Evolutionary conservation across 352 stramenopile genomes (phyloP).

Genomic region (Phytopythium ostracodes): DNA sequence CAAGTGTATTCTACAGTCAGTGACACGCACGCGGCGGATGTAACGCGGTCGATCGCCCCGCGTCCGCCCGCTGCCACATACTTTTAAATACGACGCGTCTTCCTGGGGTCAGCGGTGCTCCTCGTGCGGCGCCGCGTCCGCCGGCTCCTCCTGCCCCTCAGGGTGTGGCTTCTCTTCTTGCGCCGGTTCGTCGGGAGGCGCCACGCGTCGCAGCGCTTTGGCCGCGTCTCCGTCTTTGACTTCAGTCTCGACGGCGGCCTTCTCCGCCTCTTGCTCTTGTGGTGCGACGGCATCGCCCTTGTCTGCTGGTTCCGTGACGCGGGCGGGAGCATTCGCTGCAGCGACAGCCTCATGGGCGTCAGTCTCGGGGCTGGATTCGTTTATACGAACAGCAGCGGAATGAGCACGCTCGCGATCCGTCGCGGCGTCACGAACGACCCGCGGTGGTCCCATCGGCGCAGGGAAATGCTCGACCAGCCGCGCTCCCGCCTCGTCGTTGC

Average conservation of each 20-base stretch:
- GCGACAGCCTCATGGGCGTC: neutral
- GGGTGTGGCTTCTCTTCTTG: neutral
- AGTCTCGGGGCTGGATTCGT: neutral
- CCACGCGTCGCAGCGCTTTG: neutral
- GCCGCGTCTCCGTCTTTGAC: neutral
- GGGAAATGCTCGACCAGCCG: neutral
- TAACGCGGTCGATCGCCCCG: neutral
- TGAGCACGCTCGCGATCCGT: neutral
- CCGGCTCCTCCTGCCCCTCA: neutral
- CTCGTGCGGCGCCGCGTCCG: neutral
- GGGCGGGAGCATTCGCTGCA: neutral
- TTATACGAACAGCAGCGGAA: neutral
- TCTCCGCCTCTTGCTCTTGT: neutral
- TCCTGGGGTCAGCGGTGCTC: neutral
- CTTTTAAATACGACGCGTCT: neutral
- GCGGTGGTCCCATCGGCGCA: neutral
- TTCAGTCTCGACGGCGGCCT: neutral
- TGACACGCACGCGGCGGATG: neutral
- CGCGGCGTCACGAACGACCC: neutral
- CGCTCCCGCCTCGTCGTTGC: neutral
- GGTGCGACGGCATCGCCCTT: neutral
- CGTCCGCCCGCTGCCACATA: neutral
- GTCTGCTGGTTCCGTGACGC: neutral
- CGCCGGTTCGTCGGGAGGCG: neutral
- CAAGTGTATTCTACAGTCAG: neutral